Conservation (phyloP, 495 filamentous ascomycete genomes). For the Xylona heveae region DNA sequence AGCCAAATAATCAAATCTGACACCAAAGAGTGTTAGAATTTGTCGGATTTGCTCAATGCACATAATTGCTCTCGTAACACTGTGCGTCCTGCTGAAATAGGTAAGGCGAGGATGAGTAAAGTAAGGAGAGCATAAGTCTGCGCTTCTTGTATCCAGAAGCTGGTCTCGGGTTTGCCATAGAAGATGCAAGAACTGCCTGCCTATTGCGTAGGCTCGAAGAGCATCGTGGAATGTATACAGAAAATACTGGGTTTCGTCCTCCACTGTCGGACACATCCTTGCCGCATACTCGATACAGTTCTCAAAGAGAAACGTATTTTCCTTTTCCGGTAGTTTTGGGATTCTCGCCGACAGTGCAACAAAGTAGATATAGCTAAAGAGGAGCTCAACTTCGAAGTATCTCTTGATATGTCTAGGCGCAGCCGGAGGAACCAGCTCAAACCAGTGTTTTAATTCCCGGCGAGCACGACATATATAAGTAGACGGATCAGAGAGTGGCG, state of each 20-base stretch:
- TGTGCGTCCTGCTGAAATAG: background rate
- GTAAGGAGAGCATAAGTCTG: background rate
- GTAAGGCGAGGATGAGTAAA: background rate
- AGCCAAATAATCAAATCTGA: background rate
- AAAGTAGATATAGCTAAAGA: conserved; percentile 70
- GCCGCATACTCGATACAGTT: conserved; percentile 53
- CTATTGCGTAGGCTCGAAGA: conserved; percentile 49
- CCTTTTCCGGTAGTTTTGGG: conserved; percentile 42
- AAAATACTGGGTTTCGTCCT: conserved; percentile 23
- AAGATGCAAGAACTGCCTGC: conserved; percentile 44
- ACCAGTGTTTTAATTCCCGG: conserved; percentile 44
- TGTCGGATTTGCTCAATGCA: conserved; percentile 2
- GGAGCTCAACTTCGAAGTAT: conserved; percentile 57
- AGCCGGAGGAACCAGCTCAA: conserved; percentile 32
- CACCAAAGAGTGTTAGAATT: background rate
- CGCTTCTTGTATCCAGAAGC: conserved; percentile 11
- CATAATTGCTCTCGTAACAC: conserved; percentile 1
- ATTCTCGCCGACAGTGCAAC: conserved; percentile 50
- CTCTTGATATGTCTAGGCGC: conserved; percentile 36
- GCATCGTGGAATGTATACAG: conserved; percentile 57
- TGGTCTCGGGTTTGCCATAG: conserved; percentile 30
- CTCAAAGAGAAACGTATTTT: conserved; percentile 58
- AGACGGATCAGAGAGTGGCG: conserved; percentile 35
- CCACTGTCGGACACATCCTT: conserved; percentile 31
- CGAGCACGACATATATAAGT: conserved; percentile 41